A percentile compares a stretch with the other conserved stretches of the same genome.
phyloP scores from a whole-genome alignment of 2,329 filamentous ascomycete species.

The Beauveria scarabaeidicola region DNA sequence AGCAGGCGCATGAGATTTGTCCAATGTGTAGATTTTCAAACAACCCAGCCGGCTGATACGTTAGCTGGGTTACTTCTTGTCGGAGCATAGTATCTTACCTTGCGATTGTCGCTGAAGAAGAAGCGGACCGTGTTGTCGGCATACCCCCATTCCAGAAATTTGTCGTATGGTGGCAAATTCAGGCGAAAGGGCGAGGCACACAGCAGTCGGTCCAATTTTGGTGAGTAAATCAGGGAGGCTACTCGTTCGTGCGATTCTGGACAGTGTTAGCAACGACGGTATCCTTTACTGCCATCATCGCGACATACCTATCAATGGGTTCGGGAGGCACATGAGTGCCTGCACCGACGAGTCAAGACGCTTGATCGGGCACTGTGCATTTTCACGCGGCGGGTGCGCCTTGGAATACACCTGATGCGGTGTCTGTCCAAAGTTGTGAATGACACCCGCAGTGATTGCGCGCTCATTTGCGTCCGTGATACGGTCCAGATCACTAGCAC shows the following conservation, averaged over 20 bases:
- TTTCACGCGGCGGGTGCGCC: slow-evolving; percentile 69
- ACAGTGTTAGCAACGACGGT: background rate
- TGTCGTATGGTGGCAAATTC: slow-evolving; percentile 86
- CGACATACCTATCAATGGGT: slow-evolving; percentile 60
- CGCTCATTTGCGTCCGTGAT: slow-evolving; percentile 85
- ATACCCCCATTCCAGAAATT: slow-evolving; percentile 93
- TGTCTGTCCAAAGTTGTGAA: slow-evolving; percentile 97
- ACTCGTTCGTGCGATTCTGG: slow-evolving; percentile 67
- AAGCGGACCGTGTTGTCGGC: slow-evolving; percentile 89
- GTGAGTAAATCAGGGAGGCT: slow-evolving; percentile 65
- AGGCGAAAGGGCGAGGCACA: slow-evolving; percentile 77
- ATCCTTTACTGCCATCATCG: background rate
- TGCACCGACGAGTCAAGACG: slow-evolving; percentile 73
- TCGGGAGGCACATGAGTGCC: slow-evolving; percentile 66
- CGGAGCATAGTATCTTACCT: slow-evolving; percentile 33
- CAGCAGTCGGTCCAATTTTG: slow-evolving; percentile 73
- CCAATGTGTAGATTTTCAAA: slow-evolving; percentile 93
- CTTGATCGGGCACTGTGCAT: slow-evolving; percentile 52
- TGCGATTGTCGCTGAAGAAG: slow-evolving; percentile 74
- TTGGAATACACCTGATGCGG: slow-evolving; percentile 88
- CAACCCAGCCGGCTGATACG: slow-evolving; percentile 57
- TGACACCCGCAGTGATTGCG: slow-evolving; percentile 84
- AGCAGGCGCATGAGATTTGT: slow-evolving; percentile 73
- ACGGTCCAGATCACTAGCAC: slow-evolving; percentile 82
- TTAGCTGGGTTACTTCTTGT: slow-evolving; percentile 19